These are phyloP conservation scores for Stenogyne calaminthoides DNA, from an alignment of 305 asterid genomes.

Conservation along the genomic window DNA sequence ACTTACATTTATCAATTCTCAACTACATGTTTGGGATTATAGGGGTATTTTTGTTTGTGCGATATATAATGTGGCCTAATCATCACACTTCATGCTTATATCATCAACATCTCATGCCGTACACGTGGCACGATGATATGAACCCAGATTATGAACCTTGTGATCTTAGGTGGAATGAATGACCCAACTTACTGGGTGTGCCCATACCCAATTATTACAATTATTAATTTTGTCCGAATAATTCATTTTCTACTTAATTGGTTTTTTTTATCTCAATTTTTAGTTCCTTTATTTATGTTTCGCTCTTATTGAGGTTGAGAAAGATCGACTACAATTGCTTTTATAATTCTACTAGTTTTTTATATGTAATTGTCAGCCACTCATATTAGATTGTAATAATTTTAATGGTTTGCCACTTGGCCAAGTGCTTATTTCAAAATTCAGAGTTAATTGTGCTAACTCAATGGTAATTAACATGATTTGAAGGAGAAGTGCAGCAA, in stretches of 20 bases:
- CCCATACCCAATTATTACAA: constrained; percentile 41
- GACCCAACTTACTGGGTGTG: constrained; percentile 36
- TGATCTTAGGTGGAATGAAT: constrained; percentile 28
- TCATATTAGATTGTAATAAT: constrained; percentile 29
- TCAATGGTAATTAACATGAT: constrained; percentile 16
- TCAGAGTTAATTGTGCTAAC: constrained; percentile 9
- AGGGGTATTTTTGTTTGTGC: constrained; percentile 11
- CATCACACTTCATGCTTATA: constrained; percentile 62
- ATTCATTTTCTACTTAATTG: constrained; percentile 10
- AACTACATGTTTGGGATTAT: constrained; percentile 26
- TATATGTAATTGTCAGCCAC: constrained; percentile 30
- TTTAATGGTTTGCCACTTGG: constrained; percentile 7
- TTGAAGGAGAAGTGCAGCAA: constrained; percentile 18
- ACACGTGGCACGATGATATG: constrained; percentile 41
- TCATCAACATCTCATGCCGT: constrained; percentile 44
- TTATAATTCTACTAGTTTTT: neutral
- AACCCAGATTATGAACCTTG: too few species aligned
- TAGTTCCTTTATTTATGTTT: neutral
- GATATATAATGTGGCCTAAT: constrained; percentile 27
- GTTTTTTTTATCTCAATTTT: constrained; percentile 17
- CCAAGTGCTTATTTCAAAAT: constrained; percentile 27
- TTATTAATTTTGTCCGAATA: constrained; percentile 33
- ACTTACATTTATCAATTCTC: constrained; percentile 25
- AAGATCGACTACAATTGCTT: neutral
- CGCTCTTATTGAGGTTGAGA: constrained; percentile 27